Evolutionary conservation across 108 stramenopile genomes (phyloP).

Genomic region (Nitzschia sp.): DNA sequence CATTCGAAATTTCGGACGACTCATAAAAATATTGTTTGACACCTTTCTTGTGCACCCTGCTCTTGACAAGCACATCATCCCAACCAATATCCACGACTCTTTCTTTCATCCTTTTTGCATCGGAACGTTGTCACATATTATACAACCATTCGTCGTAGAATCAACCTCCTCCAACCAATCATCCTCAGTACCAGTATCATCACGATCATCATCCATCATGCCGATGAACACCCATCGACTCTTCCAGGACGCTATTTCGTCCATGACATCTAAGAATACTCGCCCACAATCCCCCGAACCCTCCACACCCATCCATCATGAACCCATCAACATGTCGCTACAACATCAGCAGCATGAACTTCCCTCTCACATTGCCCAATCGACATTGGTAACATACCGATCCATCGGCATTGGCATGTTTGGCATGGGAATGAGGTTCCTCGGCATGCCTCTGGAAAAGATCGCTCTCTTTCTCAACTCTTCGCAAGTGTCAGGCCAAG

Average conservation of each 20-base stretch:
- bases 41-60: not conserved
- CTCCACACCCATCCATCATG: conserved; percentile 2
- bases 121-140: too few relatives aligned
- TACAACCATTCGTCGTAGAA: too few relatives aligned
- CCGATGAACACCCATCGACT: too few relatives aligned
- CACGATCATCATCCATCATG: too few relatives aligned
- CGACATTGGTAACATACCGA: conserved; percentile 62
- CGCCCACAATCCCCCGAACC: not conserved
- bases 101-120: too few relatives aligned
- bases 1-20: not conserved
- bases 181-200: too few relatives aligned
- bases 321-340: not conserved
- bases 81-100: too few relatives aligned
- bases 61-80: too few relatives aligned
- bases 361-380: conserved; percentile 19
- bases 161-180: too few relatives aligned
- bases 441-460: conserved; percentile 80
- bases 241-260: too few relatives aligned
- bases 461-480: conserved; percentile 79
- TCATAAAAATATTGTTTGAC: not conserved
- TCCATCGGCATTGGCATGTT: conserved; percentile 69
- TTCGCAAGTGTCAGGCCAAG: conserved; percentile 55
- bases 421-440: conserved; percentile 62
- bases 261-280: too few relatives aligned
- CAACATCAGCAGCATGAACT: not conserved